phyloP scores from a whole-genome alignment of 768 basidiomycete species.

The Pisolithus orientalis region DNA sequence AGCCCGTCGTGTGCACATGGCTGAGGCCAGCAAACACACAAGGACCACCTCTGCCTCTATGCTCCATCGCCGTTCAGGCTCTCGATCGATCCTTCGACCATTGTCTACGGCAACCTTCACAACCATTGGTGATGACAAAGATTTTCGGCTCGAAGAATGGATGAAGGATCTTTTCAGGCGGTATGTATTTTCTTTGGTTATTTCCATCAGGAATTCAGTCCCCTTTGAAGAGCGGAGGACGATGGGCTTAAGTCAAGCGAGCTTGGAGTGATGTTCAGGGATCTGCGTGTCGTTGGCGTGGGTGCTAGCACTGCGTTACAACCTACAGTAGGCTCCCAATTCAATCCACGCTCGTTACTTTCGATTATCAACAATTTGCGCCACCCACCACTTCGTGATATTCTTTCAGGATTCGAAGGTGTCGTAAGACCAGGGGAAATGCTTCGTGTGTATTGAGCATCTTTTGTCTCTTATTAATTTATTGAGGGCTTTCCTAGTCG shows the following conservation, averaged over 20 bases:
- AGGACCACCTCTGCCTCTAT: no score
- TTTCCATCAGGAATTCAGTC: not conserved
- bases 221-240: slow-evolving; percentile 2
- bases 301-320: slow-evolving; percentile 39
- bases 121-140: not conserved
- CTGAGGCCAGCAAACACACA: no score
- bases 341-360: slow-evolving; percentile 38
- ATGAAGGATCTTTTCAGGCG: not conserved
- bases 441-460: slow-evolving; percentile 49
- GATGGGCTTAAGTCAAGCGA: slow-evolving; percentile 31
- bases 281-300: slow-evolving; percentile 47
- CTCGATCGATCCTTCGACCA: no score
- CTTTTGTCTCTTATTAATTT: not conserved
- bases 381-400: slow-evolving; percentile 59
- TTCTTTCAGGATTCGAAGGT: slow-evolving; percentile 60
- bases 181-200: not conserved
- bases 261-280: slow-evolving; percentile 45
- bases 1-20: no score
- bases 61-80: no score
- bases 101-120: no score
- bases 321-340: slow-evolving; percentile 45
- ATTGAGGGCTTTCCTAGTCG: slow-evolving; percentile 40
- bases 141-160: not conserved
- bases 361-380: slow-evolving; percentile 36
- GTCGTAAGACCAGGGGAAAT: slow-evolving; percentile 67